phyloP scores from a whole-genome alignment of 1,139 yeast species.

The Diutina sp. region DNA sequence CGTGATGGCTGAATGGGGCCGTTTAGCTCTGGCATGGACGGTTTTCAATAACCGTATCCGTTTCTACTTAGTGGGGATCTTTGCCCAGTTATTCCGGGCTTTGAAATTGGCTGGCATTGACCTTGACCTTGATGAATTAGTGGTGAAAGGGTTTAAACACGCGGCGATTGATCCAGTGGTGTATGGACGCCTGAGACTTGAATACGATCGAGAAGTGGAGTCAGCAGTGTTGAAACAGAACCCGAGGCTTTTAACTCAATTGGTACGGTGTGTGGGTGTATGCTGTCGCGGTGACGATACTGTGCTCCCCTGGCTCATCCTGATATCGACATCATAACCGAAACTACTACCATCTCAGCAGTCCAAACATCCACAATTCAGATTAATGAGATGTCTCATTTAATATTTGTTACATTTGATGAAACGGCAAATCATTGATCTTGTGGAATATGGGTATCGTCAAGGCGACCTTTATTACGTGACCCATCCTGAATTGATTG shows the following conservation, averaged over 20 bases:
- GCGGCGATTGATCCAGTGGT: neutral
- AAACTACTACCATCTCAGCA: no score
- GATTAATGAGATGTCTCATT: no score
- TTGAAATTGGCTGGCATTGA: neutral
- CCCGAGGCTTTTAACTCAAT: neutral
- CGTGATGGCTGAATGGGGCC: neutral
- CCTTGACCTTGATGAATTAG: neutral
- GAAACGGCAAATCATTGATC: no score
- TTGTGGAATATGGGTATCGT: no score
- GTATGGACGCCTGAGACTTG: neutral
- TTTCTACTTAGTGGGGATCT: neutral
- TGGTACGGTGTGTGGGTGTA: neutral
- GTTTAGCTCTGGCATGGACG: neutral
- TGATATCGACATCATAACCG: neutral
- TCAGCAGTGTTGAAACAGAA: neutral
- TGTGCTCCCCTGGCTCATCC: neutral
- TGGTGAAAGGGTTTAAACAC: neutral
- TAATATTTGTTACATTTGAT: no score
- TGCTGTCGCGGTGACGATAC: neutral
- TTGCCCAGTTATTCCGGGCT: neutral
- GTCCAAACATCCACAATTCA: no score
- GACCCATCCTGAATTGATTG: no score
- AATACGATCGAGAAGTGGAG: neutral
- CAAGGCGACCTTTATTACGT: no score
- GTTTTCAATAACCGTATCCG: neutral